phyloP scores from a whole-genome alignment of 768 basidiomycete genomes.

The Pleurotus platypus region DNA sequence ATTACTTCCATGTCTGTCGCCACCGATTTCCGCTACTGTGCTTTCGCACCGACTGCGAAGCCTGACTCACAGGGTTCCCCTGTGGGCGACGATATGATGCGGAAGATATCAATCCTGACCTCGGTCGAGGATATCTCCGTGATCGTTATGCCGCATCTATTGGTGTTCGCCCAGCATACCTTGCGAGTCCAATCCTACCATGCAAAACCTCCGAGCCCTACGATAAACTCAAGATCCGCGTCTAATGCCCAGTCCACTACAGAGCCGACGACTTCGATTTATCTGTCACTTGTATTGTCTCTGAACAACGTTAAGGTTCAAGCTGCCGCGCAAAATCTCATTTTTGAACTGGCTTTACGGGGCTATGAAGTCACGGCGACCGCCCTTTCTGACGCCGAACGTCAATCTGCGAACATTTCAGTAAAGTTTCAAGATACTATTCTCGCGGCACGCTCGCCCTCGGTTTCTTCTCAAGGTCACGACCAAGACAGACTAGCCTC shows the following conservation, averaged over 20 bases:
- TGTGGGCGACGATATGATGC: not conserved
- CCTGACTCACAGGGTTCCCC: not conserved
- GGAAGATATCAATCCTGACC: conserved; percentile 15
- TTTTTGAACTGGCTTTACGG: conserved; percentile 54
- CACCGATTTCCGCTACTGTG: not conserved
- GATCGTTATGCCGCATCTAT: conserved; percentile 51
- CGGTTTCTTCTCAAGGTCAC: conserved; percentile 30
- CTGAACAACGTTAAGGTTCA: conserved; percentile 47
- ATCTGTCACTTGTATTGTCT: not conserved
- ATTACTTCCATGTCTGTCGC: not conserved
- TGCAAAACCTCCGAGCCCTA: conserved; percentile 11
- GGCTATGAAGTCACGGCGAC: conserved; percentile 35
- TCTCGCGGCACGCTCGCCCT: conserved; percentile 56
- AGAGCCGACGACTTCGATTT: conserved; percentile 8
- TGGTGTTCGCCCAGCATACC: conserved; percentile 54
- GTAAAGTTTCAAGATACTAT: conserved; percentile 48
- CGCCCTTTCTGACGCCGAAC: conserved; percentile 19
- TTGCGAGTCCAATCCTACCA: conserved; percentile 47
- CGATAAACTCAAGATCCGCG: not conserved
- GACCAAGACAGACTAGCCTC: conserved; percentile 63
- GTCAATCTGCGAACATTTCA: conserved; percentile 44
- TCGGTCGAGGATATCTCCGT: conserved; percentile 38
- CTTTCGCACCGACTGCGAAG: not conserved
- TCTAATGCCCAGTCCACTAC: not conserved
- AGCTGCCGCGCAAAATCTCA: conserved; percentile 68